These are phyloP conservation scores for Chalara sp. DNA, from an alignment of 2,329 filamentous ascomycete genomes.

Conservation along the genomic window DNA sequence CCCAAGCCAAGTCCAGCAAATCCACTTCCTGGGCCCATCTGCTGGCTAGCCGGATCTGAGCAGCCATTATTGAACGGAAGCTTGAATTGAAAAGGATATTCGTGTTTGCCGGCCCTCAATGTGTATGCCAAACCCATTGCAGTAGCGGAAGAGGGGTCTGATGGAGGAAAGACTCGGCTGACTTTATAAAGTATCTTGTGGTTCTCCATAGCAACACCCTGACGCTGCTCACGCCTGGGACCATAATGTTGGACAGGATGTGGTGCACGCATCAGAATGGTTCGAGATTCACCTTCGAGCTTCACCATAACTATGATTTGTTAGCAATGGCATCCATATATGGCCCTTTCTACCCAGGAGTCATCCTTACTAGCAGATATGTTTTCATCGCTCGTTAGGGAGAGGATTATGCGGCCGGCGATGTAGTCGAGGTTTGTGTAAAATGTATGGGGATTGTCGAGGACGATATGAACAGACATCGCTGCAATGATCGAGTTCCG, in stretches of 20 bases:
- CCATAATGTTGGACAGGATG: neutral
- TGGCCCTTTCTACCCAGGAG: too few species aligned
- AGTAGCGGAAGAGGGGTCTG: conserved; percentile 12
- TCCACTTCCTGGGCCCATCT: conserved; percentile 46
- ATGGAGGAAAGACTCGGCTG: conserved; percentile 60
- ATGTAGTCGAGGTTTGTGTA: conserved; percentile 77
- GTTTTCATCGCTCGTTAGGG: conserved; percentile 58
- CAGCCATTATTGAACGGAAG: conserved; percentile 69
- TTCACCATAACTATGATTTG: conserved; percentile 56
- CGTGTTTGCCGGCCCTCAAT: conserved; percentile 62
- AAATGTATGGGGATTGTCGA: conserved; percentile 62
- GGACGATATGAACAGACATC: conserved; percentile 61
- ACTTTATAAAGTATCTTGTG: conserved; percentile 73
- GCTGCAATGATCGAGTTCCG: conserved; percentile 1
- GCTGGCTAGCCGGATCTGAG: conserved; percentile 39
- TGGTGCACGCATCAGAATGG: conserved; percentile 36
- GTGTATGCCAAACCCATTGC: conserved; percentile 39
- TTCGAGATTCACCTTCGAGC: conserved; percentile 72
- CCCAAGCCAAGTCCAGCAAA: conserved; percentile 55
- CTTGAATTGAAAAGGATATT: conserved; percentile 75
- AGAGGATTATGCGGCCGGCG: conserved; percentile 51
- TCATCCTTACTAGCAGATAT: conserved; percentile 46
- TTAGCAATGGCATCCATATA: too few species aligned
- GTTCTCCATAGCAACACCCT: conserved; percentile 42
- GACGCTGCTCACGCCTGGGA: neutral